A percentile compares a stretch with the other conserved stretches of the same genome.
phyloP scores from a whole-genome alignment of 148 eudicot species.

The Nyssa sinensis region DNA sequence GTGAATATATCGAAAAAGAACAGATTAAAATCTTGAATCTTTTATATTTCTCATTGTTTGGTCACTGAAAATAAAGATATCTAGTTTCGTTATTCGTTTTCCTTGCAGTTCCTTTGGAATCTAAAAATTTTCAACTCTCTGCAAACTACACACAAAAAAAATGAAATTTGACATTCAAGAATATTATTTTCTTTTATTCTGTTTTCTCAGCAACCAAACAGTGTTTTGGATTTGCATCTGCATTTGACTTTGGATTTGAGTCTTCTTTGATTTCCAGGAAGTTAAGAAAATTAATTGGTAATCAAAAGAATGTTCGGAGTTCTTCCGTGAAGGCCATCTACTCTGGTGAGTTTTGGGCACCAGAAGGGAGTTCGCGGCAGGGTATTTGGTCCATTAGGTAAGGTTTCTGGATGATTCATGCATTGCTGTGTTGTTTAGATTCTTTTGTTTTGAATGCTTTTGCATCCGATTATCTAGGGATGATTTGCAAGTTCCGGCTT shows the following conservation, averaged over 20 bases:
- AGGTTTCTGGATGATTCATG: background rate
- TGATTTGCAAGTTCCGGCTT: constrained; percentile 39
- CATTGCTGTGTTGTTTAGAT: no score
- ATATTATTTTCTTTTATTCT: background rate
- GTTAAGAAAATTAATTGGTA: background rate
- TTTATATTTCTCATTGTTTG: no score
- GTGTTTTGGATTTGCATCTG: no score
- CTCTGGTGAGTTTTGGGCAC: constrained; percentile 29
- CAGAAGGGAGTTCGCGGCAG: constrained; percentile 9
- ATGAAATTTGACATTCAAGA: background rate
- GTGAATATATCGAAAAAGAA: no score
- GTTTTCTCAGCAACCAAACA: no score
- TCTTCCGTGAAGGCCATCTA: constrained; percentile 30
- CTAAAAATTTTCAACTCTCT: no score
- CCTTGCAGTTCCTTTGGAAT: no score
- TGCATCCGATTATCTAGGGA: constrained; percentile 30
- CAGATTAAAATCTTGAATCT: no score
- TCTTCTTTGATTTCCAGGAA: background rate
- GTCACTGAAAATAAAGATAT: no score
- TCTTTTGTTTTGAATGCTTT: background rate
- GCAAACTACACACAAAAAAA: no score
- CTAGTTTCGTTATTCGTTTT: no score
- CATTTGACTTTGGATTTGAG: background rate
- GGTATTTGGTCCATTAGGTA: constrained; percentile 51
- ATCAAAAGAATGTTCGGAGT: constrained; percentile 27